A percentile compares a stretch with the other conserved stretches of the same genome.
These are phyloP conservation scores for Phytopythium aichiense DNA, from an alignment of 352 stramenopile species.

Conservation along the genomic window DNA sequence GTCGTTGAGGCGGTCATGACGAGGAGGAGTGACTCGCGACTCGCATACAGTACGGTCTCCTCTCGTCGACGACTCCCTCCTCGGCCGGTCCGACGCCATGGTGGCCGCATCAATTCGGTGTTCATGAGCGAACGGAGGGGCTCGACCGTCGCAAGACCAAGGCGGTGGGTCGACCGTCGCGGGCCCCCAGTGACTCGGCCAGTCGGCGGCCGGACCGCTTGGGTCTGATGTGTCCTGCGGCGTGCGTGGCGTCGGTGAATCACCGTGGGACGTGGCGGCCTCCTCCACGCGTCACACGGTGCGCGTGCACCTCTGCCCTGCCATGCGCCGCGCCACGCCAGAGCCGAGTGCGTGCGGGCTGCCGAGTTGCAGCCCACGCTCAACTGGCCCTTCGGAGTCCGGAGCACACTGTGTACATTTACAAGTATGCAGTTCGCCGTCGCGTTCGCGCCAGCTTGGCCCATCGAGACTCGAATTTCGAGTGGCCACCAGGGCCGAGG, in stretches of 20 bases:
- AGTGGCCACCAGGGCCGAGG: too few relatives aligned
- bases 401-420: not conserved
- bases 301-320: not conserved
- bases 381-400: not conserved
- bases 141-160: not conserved
- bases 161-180: too few relatives aligned
- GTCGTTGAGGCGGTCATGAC: not conserved
- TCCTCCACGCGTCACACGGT: not conserved
- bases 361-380: slow-evolving; percentile 1
- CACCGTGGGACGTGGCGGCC: not conserved
- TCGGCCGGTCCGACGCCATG: not conserved
- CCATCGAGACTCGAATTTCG: too few relatives aligned
- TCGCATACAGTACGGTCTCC: not conserved
- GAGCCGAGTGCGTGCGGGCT: not conserved
- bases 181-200: too few relatives aligned
- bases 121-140: not conserved
- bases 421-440: not conserved
- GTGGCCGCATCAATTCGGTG: not conserved
- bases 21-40: not conserved
- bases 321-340: not conserved
- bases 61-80: not conserved
- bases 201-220: not conserved
- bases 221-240: not conserved
- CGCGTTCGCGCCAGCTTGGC: not conserved
- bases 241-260: not conserved